Evolutionary conservation across 352 stramenopile species (phyloP).

Genomic region (Phytophthora sp.): DNA sequence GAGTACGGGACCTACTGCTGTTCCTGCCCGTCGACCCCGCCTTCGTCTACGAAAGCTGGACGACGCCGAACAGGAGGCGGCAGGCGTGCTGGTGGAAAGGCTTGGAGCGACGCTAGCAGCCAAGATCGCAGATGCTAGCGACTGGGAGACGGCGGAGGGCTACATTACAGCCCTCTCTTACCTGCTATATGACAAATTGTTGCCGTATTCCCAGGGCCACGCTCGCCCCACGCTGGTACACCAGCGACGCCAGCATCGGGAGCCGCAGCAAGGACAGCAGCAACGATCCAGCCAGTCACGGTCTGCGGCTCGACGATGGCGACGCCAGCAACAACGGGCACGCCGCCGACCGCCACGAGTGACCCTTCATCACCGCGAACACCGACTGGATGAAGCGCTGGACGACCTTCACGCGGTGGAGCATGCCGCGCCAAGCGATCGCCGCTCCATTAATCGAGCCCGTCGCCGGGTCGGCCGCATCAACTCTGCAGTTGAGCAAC

Average conservation of each 20-base stretch:
- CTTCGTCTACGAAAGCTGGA: not conserved
- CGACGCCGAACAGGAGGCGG: not conserved
- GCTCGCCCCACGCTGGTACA: not conserved
- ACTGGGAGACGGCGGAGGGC: conserved; percentile 11
- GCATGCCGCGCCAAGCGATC: no score
- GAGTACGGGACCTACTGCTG: not conserved
- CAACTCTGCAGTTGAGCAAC: no score
- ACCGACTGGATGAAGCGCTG: no score
- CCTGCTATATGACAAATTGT: not conserved
- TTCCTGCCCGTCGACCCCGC: not conserved
- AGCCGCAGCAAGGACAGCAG: not conserved
- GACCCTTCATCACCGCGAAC: no score
- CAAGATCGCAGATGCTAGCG: conserved; percentile 14
- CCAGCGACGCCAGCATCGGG: not conserved
- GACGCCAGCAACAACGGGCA: no score
- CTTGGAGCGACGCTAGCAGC: not conserved
- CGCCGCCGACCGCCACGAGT: no score
- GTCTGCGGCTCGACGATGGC: no score
- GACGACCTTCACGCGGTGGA: no score
- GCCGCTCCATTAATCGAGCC: no score
- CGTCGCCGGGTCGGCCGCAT: no score
- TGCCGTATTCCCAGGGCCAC: not conserved
- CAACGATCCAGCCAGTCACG: no score
- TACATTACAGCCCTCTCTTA: not conserved
- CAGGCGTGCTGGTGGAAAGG: not conserved